A percentile compares a stretch with the other conserved stretches of the same genome.
Conservation (phyloP, 805 yeast genomes). For the Monosporozyma yasuniensis region DNA sequence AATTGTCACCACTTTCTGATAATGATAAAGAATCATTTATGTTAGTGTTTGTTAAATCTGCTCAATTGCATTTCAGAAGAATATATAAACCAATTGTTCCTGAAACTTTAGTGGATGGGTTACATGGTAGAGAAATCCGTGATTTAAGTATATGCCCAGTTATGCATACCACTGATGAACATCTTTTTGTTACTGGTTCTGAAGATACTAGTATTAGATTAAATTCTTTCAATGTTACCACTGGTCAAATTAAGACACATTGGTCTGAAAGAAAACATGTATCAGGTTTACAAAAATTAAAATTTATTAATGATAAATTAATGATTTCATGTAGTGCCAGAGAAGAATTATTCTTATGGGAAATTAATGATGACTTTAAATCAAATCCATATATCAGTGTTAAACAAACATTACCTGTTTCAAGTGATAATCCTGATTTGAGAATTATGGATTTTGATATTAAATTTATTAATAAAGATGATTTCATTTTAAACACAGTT, state of each 20-base stretch:
- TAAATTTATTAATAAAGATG: slow-evolving; percentile 29
- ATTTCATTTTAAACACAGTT: slow-evolving; percentile 45
- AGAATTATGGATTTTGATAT: slow-evolving; percentile 81
- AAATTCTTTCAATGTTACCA: slow-evolving; percentile 29
- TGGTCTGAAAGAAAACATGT: slow-evolving; percentile 75
- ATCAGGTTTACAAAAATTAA: slow-evolving; percentile 76
- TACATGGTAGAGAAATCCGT: slow-evolving; percentile 89
- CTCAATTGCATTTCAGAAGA: slow-evolving; percentile 36
- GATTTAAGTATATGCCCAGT: slow-evolving; percentile 44
- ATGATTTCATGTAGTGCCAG: slow-evolving; percentile 64
- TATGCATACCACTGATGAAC: slow-evolving; percentile 20
- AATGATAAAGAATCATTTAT: slow-evolving; percentile 28
- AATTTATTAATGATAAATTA: slow-evolving; percentile 44
- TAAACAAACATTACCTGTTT: slow-evolving; percentile 46
- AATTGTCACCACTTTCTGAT: slow-evolving; percentile 29
- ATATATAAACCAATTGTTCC: slow-evolving; percentile 23
- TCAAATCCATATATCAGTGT: slow-evolving; percentile 40
- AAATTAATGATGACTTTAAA: slow-evolving; percentile 33
- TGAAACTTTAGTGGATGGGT: slow-evolving; percentile 44
- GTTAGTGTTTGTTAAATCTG: slow-evolving; percentile 53
- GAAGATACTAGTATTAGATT: slow-evolving; percentile 79
- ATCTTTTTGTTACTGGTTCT: slow-evolving; percentile 62
- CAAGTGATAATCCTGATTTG: slow-evolving; percentile 62
- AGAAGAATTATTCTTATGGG: slow-evolving; percentile 85
- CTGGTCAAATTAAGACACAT: slow-evolving; percentile 38